A percentile compares a stretch with the other conserved stretches of the same genome.
phyloP scores from a whole-genome alignment of 2,329 filamentous ascomycete species.

The Colletotrichum camelliae region DNA sequence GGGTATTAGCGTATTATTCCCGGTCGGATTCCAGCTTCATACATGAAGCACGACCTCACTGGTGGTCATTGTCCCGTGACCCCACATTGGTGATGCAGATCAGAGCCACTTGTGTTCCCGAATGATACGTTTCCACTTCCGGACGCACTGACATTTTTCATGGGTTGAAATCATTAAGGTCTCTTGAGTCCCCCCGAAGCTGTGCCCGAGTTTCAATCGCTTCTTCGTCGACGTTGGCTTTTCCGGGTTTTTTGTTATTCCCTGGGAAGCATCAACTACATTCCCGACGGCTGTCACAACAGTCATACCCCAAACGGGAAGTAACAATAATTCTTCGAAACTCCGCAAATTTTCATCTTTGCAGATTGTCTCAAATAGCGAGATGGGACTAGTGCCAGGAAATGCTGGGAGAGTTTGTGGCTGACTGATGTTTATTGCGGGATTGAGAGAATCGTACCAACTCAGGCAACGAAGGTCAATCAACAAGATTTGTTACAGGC shows the following conservation, averaged over 20 bases:
- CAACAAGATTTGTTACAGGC: no score
- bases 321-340: fast-evolving
- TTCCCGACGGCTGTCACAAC: no score
- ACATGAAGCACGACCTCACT: background rate
- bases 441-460: background rate
- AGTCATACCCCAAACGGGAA: background rate
- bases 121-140: background rate
- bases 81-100: background rate
- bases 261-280: no score
- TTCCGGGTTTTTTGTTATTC: fast-evolving
- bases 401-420: background rate
- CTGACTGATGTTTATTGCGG: background rate
- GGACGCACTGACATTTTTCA: background rate
- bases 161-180: background rate
- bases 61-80: background rate
- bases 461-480: no score
- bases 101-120: background rate
- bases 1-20: background rate
- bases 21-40: background rate
- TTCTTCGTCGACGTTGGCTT: background rate
- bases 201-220: background rate
- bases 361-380: fast-evolving
- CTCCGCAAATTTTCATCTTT: no score
- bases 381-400: fast-evolving
- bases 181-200: background rate